A percentile compares a stretch with the other conserved stretches of the same genome.
These are phyloP conservation scores for Metschnikowia cerradonensis DNA, from an alignment of 805 yeast genomes.

Conservation along the genomic window DNA sequence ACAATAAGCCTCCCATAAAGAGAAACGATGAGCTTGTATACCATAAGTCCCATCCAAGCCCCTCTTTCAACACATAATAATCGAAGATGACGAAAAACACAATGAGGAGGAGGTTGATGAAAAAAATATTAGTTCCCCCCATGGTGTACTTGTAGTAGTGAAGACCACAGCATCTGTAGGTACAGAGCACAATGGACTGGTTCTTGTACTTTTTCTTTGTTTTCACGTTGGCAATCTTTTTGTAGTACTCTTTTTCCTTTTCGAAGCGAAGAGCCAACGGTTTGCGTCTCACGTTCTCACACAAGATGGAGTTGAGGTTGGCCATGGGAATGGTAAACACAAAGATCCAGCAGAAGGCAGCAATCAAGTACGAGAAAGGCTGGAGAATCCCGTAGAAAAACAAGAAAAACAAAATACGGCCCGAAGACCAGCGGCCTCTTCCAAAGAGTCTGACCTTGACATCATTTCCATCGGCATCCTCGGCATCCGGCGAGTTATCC, in stretches of 20 bases:
- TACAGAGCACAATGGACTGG: constrained; percentile 71
- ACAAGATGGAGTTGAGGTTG: constrained; percentile 62
- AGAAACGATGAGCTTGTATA: constrained; percentile 61
- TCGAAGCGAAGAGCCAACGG: constrained; percentile 84
- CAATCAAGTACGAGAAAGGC: constrained; percentile 58
- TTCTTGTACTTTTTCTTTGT: constrained; percentile 37
- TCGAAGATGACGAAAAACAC: constrained; percentile 83
- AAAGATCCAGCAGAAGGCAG: constrained; percentile 68
- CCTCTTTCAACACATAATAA: constrained; percentile 57
- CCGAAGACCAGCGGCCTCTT: constrained; percentile 86
- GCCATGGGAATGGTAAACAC: constrained; percentile 95
- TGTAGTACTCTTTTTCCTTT: constrained; percentile 49
- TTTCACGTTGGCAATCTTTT: constrained; percentile 22
- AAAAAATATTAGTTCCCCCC: constrained; percentile 91
- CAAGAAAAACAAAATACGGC: constrained; percentile 71
- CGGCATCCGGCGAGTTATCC: constrained; percentile 12
- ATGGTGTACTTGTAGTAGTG: constrained; percentile 95
- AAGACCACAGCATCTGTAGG: constrained; percentile 86
- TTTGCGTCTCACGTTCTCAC: constrained; percentile 79
- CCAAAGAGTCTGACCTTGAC: constrained; percentile 70
- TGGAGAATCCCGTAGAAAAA: constrained; percentile 65
- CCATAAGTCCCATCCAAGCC: constrained; percentile 32
- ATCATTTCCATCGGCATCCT: constrained; percentile 21
- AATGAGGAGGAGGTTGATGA: constrained; percentile 75
- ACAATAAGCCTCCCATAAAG: constrained; percentile 71